These are phyloP conservation scores for Coemansia sp. DNA, from an alignment of 371 early-diverging fungal genomes.

Conservation along the genomic window DNA sequence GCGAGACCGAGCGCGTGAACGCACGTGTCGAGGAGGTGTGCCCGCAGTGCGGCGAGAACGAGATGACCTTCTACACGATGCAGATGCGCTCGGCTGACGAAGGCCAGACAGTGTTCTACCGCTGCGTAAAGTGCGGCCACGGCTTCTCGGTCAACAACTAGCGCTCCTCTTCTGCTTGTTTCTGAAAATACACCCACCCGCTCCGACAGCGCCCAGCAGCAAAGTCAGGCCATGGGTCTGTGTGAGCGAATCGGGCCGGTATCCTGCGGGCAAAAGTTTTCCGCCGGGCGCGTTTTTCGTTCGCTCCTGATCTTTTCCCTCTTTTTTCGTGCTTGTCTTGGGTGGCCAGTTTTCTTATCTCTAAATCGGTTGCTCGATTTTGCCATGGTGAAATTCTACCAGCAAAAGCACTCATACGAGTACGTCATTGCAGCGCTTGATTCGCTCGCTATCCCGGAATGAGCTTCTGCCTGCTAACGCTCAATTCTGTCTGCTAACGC, in stretches of 20 bases:
- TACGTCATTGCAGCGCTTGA: conserved; percentile 45
- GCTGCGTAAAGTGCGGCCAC: conserved; percentile 97
- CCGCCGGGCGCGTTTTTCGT: background rate
- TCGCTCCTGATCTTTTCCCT: conserved; percentile 1
- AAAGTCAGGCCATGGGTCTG: conserved; percentile 7
- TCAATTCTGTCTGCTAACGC: too few relatives aligned
- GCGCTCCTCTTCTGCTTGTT: background rate
- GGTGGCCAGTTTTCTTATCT: background rate
- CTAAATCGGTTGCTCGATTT: background rate
- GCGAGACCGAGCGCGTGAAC: conserved; percentile 41
- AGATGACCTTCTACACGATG: conserved; percentile 98
- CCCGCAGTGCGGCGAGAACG: conserved; percentile 89
- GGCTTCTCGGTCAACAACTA: conserved; percentile 47
- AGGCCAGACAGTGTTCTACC: conserved; percentile 99
- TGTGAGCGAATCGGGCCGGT: background rate
- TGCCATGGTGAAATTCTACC: conserved; percentile 72
- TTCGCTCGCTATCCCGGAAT: background rate
- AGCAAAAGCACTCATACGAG: conserved; percentile 73
- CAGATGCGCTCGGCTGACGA: conserved; percentile 99
- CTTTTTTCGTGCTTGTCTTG: background rate
- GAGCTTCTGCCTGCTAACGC: background rate
- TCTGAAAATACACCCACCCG: background rate
- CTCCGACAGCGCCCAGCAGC: too few relatives aligned
- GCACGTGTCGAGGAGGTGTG: conserved; percentile 93
- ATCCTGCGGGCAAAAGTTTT: background rate